Conservation (phyloP, 345 rosid species). For the Combretum micranthum region DNA sequence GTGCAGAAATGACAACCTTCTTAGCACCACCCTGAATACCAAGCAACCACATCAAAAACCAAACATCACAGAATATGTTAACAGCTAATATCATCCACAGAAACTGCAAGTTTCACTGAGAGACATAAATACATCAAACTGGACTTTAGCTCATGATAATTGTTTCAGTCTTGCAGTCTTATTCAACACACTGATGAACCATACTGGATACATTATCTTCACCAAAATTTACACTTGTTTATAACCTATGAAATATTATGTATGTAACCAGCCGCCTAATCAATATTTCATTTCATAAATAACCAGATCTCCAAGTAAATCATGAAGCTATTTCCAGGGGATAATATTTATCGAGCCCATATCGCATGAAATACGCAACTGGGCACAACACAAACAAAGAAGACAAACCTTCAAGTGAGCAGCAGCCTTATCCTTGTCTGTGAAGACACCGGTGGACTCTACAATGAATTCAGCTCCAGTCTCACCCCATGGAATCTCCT, state of each 20-base stretch:
- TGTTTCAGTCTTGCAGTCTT: too few species aligned
- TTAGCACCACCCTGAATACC: constrained; percentile 80
- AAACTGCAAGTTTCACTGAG: too few species aligned
- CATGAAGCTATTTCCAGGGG: too few species aligned
- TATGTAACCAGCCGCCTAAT: not conserved
- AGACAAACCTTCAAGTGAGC: constrained; percentile 81
- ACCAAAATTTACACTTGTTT: too few species aligned
- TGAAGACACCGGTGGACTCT: constrained; percentile 89
- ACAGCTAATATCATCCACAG: too few species aligned
- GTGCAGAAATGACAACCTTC: constrained; percentile 90
- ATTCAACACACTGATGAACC: too few species aligned
- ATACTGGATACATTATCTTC: too few species aligned
- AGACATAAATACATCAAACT: too few species aligned
- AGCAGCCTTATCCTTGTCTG: constrained; percentile 94
- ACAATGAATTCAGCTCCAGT: constrained; percentile 76
- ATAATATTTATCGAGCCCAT: not conserved
- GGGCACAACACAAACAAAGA: not conserved
- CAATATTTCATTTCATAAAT: not conserved
- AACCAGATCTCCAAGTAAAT: too few species aligned
- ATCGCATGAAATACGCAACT: not conserved
- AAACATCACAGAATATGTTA: too few species aligned
- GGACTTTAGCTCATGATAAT: too few species aligned
- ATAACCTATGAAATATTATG: too few species aligned
- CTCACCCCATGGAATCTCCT: constrained; percentile 86
- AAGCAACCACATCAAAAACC: not conserved